A percentile compares a stretch with the other conserved stretches of the same genome.
phyloP scores from a whole-genome alignment of 768 basidiomycete species.

The Pleurotus pulmonarius region DNA sequence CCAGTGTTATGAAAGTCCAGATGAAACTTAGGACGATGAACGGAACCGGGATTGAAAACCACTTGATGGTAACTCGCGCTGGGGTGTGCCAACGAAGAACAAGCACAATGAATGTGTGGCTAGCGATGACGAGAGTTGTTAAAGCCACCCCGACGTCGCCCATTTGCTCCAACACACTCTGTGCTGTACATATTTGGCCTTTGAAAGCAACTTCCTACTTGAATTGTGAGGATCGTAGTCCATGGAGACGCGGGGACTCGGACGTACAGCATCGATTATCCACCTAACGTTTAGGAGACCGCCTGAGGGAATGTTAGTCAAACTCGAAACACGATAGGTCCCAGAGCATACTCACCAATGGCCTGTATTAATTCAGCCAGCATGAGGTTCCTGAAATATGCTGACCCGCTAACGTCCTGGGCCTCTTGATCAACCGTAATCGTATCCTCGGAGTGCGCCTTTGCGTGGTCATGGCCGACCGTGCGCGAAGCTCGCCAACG shows the following conservation, averaged over 20 bases:
- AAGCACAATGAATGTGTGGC: constrained; percentile 35
- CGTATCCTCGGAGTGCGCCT: neutral
- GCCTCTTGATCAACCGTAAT: neutral
- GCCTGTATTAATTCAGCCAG: constrained; percentile 46
- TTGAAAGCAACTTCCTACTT: constrained; percentile 22
- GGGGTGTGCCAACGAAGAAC: constrained; percentile 29
- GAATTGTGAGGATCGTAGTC: neutral
- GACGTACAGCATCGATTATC: constrained; percentile 26
- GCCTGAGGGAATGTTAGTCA: constrained; percentile 17
- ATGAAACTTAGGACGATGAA: constrained; percentile 25
- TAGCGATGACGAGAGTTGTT: constrained; percentile 25
- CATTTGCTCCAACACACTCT: constrained; percentile 34
- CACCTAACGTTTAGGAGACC: constrained; percentile 33
- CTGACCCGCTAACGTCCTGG: constrained; percentile 27
- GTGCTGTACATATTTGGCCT: constrained; percentile 27
- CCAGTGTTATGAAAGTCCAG: constrained; percentile 30
- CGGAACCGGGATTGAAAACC: constrained; percentile 15
- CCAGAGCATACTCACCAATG: constrained; percentile 18
- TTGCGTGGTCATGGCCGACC: neutral
- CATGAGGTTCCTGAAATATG: constrained; percentile 45
- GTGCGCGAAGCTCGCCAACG: neutral
- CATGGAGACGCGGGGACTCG: neutral
- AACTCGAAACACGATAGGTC: neutral
- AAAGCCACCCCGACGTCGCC: constrained; percentile 38
- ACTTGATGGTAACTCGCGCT: constrained; percentile 7